Percentiles rank a stretch among this genome's conserved stretches.
Evolutionary conservation across 139 green algal genomes (phyloP).

Genomic region (Asterochloris sp.): DNA sequence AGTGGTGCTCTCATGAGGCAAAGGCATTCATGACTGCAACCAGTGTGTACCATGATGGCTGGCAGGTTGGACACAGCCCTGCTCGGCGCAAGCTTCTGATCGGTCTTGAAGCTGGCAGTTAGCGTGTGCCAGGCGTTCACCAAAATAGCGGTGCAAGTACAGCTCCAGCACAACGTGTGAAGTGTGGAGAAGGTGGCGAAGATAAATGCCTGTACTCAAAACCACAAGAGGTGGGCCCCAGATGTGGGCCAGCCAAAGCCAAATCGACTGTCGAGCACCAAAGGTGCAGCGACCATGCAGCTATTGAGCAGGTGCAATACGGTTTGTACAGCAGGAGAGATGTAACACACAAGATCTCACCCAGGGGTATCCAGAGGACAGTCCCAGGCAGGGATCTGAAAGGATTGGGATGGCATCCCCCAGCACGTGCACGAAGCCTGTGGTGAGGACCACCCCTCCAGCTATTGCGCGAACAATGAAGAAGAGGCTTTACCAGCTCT

Average conservation of each 20-base stretch:
- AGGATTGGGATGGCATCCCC: constrained; percentile 28
- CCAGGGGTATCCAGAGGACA: constrained; percentile 25
- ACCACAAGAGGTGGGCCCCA: no score
- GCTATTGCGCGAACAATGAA: constrained; percentile 24
- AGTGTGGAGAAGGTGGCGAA: constrained; percentile 25
- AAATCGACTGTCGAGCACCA: no score
- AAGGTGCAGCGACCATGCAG: no score
- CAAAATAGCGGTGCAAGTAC: background rate
- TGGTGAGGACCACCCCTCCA: constrained; percentile 37
- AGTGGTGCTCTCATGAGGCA: no score
- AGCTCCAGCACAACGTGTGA: background rate
- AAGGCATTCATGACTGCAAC: no score
- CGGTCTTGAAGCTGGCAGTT: no score
- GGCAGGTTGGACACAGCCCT: no score
- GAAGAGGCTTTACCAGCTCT: background rate
- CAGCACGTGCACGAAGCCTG: constrained; percentile 54
- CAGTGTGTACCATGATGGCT: no score
- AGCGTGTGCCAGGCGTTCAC: no score
- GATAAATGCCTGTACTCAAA: constrained; percentile 8
- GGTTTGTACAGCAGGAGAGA: background rate
- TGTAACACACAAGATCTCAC: background rate
- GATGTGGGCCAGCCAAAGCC: no score
- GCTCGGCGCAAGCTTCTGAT: no score
- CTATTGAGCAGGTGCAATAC: no score
- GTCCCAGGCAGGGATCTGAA: constrained; percentile 28